Evolutionary conservation across 73 alveolate species (phyloP).

Genomic region (Stentor coeruleus): DNA sequence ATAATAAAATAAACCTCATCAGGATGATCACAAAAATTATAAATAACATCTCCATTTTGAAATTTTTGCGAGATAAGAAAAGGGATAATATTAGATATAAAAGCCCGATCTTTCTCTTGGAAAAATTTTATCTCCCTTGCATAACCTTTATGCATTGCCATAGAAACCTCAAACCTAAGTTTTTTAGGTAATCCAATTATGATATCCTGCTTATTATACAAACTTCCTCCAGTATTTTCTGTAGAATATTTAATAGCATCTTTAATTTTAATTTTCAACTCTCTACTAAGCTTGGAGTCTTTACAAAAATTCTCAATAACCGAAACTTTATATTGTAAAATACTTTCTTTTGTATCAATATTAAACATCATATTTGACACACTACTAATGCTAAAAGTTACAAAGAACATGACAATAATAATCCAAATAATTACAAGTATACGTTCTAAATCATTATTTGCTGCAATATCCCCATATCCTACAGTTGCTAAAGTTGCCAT

Average conservation of each 20-base stretch:
- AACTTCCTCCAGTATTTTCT: slow-evolving; percentile 27
- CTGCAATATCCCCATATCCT: slow-evolving; percentile 94
- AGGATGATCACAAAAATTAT: slow-evolving; percentile 44
- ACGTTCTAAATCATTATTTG: slow-evolving; percentile 49
- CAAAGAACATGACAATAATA: slow-evolving; percentile 85
- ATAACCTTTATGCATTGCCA: slow-evolving; percentile 32
- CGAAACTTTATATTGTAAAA: slow-evolving; percentile 13
- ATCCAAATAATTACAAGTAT: slow-evolving; percentile 73
- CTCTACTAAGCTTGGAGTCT: slow-evolving; percentile 45
- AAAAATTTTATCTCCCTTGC: slow-evolving; percentile 34
- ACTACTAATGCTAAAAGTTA: slow-evolving; percentile 88
- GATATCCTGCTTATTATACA: slow-evolving; percentile 48
- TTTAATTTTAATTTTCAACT: slow-evolving; percentile 31
- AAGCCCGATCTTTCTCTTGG: slow-evolving; percentile 39
- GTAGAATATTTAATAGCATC: slow-evolving; percentile 34
- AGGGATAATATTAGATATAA: slow-evolving; percentile 47
- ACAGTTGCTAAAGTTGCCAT: slow-evolving; percentile 86
- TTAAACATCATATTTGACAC: slow-evolving; percentile 63
- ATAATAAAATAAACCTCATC: slow-evolving; percentile 46
- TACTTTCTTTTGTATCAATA: slow-evolving; percentile 43
- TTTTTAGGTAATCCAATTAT: slow-evolving; percentile 75
- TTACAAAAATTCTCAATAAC: slow-evolving; percentile 32
- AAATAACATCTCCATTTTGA: slow-evolving; percentile 33
- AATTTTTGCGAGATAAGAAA: slow-evolving; percentile 40
- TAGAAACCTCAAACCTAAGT: slow-evolving; percentile 56